Percentiles rank a stretch among this genome's conserved stretches.
Conservation (phyloP, 1,139 yeast species). For the Kodamaea anthophila region DNA sequence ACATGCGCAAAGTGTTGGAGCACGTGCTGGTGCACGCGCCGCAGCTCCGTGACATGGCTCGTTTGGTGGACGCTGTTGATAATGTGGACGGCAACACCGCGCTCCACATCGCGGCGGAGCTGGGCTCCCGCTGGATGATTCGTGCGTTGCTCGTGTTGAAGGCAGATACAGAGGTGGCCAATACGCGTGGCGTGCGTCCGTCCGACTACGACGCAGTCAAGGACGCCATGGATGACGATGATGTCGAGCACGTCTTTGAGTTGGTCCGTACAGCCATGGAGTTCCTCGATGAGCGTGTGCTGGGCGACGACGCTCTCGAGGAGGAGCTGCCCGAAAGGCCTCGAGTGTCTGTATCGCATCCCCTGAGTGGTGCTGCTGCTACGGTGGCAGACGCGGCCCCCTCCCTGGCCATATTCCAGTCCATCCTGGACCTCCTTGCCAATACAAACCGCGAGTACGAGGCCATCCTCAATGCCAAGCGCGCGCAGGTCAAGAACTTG, state of each 20-base stretch:
- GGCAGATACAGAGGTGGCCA: slow-evolving; percentile 74
- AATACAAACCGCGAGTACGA: slow-evolving; percentile 40
- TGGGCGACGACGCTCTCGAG: slow-evolving; percentile 16
- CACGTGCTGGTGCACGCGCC: slow-evolving; percentile 61
- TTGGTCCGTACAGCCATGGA: slow-evolving; percentile 32
- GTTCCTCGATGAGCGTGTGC: slow-evolving; percentile 25
- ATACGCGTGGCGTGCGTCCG: slow-evolving; percentile 82
- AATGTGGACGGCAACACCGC: slow-evolving; percentile 77
- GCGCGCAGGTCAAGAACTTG: slow-evolving; percentile 30
- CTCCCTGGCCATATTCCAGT: slow-evolving; percentile 22
- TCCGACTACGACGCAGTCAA: slow-evolving; percentile 71
- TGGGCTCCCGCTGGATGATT: slow-evolving; percentile 76
- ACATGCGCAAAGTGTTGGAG: slow-evolving; percentile 69
- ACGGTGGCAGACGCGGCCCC: neutral
- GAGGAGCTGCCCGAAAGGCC: slow-evolving; percentile 20
- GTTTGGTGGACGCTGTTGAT: slow-evolving; percentile 72
- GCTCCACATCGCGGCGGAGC: slow-evolving; percentile 83
- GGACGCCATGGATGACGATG: slow-evolving; percentile 16
- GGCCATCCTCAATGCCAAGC: slow-evolving; percentile 30
- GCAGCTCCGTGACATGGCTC: slow-evolving; percentile 57
- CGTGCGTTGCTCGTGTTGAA: slow-evolving; percentile 78
- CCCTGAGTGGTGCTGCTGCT: too few species aligned
- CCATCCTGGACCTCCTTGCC: slow-evolving; percentile 36
- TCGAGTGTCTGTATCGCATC: too few species aligned
- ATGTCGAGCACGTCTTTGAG: slow-evolving; percentile 27